These are phyloP conservation scores for Alternaria sp. DNA, from an alignment of 2,329 filamentous ascomycete species.

Conservation along the genomic window DNA sequence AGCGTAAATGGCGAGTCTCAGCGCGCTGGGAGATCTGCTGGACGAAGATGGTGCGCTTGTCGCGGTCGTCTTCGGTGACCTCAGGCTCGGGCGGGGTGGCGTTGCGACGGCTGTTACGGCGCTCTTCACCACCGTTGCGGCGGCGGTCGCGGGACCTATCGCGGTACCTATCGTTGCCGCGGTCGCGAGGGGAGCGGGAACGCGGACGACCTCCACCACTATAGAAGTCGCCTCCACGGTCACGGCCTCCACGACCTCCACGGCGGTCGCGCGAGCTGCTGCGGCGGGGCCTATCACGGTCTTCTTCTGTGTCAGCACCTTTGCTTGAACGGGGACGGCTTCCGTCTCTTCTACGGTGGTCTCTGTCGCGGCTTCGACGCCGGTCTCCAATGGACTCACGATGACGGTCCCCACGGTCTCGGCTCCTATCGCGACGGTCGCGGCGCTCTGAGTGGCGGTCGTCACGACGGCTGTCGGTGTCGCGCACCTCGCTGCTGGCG, in stretches of 20 bases:
- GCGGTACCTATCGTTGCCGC: constrained; percentile 53
- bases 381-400: constrained; percentile 46
- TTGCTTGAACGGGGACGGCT: constrained; percentile 45
- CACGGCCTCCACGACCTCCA: constrained; percentile 34
- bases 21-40: constrained; percentile 96
- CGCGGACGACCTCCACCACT: constrained; percentile 48
- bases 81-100: constrained; percentile 68
- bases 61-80: constrained; percentile 92
- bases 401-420: constrained; percentile 39
- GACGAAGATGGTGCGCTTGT: constrained; percentile 96
- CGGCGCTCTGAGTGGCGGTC: constrained; percentile 37
- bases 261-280: constrained; percentile 43
- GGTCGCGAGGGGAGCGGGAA: constrained; percentile 53
- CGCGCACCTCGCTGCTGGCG: constrained; percentile 43
- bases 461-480: constrained; percentile 34
- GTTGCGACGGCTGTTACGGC: constrained; percentile 50
- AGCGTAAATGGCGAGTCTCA: constrained; percentile 88
- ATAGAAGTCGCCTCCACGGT: constrained; percentile 53
- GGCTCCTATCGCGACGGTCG: constrained; percentile 43
- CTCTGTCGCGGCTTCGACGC: constrained; percentile 46
- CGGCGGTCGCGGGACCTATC: constrained; percentile 60
- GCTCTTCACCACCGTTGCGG: constrained; percentile 57
- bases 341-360: constrained; percentile 42
- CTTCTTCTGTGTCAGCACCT: constrained; percentile 51
- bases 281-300: constrained; percentile 46